Percentiles rank a stretch among this genome's conserved stretches.
Evolutionary conservation across 257 asterid species (phyloP).

Genomic region (Craterostigma plantagineum): DNA sequence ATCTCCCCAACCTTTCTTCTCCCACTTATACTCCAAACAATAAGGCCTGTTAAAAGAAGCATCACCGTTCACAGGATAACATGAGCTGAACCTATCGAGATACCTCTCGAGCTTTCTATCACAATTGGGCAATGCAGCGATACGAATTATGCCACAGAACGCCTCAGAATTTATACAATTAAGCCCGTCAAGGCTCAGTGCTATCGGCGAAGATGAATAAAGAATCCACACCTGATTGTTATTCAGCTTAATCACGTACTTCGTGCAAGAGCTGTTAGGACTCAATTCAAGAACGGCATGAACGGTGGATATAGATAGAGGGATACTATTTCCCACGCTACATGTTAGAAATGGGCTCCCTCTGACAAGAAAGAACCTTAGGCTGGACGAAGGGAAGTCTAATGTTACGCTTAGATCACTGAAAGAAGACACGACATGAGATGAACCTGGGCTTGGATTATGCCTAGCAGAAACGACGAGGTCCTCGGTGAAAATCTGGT

Average conservation of each 20-base stretch:
- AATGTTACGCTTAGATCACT: conserved; percentile 62
- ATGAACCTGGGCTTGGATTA: conserved; percentile 23
- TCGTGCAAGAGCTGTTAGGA: conserved; percentile 34
- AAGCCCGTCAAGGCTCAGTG: conserved; percentile 22
- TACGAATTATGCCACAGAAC: conserved; percentile 61
- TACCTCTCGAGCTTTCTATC: conserved; percentile 21
- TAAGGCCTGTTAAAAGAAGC: conserved; percentile 49
- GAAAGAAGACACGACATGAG: conserved; percentile 49
- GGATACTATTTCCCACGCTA: conserved; percentile 16
- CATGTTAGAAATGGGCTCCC: conserved; percentile 85
- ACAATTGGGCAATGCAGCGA: conserved; percentile 51
- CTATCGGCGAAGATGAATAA: conserved; percentile 53
- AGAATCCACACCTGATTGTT: conserved; percentile 74
- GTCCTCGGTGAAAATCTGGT: conserved; percentile 47
- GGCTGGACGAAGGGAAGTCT: conserved; percentile 52
- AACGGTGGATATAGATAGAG: conserved; percentile 54
- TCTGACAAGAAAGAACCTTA: conserved; percentile 59
- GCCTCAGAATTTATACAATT: conserved; percentile 26
- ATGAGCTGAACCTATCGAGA: conserved; percentile 55
- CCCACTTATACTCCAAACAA: conserved; percentile 68
- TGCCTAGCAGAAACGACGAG: conserved; percentile 33
- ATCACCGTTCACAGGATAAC: conserved; percentile 59
- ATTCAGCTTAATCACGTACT: conserved; percentile 51
- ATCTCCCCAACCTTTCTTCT: conserved; percentile 77
- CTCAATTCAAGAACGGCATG: conserved; percentile 50